These are phyloP conservation scores for Eutypella sp. DNA, from an alignment of 2,329 filamentous ascomycete species.

Conservation along the genomic window DNA sequence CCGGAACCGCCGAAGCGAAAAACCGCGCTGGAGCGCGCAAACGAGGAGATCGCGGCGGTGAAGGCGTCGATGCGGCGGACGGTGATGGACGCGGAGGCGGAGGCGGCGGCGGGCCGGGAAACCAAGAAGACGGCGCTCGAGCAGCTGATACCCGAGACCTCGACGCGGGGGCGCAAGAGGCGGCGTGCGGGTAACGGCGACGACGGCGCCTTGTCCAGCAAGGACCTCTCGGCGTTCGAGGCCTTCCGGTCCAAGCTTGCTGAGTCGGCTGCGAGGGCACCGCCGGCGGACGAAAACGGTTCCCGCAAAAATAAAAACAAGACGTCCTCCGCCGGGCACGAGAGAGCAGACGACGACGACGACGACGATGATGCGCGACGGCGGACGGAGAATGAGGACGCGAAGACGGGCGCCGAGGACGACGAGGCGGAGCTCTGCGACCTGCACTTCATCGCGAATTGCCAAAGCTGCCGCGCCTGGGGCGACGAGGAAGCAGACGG, in stretches of 20 bases:
- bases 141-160: conserved; percentile 67
- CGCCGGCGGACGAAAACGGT: conserved; percentile 13
- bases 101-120: conserved; percentile 48
- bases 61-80: conserved; percentile 78
- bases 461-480: conserved; percentile 86
- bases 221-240: conserved; percentile 68
- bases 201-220: conserved; percentile 43
- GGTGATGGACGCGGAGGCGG: conserved; percentile 41
- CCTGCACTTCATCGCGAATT: conserved; percentile 92
- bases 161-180: conserved; percentile 66
- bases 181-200: conserved; percentile 56
- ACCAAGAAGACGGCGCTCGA: conserved; percentile 65
- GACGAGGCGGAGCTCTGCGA: conserved; percentile 79
- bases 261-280: conserved; percentile 34
- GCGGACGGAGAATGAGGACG: neutral
- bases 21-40: conserved; percentile 61
- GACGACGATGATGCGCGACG: conserved; percentile 15
- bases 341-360: conserved; percentile 20
- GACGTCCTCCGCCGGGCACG: conserved; percentile 20
- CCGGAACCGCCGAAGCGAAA: conserved; percentile 33
- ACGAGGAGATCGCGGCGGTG: conserved; percentile 73
- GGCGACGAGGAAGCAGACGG: conserved; percentile 43
- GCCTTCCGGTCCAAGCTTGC: conserved; percentile 78
- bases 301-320: neutral
- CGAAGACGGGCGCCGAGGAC: conserved; percentile 34